Percentiles rank a stretch among this genome's conserved stretches.
Conservation (phyloP, 1,139 yeast genomes). For the Protomyces pachydermus region DNA sequence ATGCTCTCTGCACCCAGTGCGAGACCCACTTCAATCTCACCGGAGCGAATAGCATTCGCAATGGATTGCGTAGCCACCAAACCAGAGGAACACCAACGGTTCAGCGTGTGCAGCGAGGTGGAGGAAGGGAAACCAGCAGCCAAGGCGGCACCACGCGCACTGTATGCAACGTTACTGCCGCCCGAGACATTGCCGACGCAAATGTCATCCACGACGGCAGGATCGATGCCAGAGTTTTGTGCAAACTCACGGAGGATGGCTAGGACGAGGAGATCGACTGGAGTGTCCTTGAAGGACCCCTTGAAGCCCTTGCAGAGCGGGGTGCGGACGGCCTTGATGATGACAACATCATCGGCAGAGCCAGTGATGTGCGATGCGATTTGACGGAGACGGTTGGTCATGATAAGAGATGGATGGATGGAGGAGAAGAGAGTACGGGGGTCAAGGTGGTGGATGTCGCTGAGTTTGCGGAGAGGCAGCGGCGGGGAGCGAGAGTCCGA, state of each 20-base stretch:
- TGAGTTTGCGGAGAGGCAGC: background rate
- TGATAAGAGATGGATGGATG: background rate
- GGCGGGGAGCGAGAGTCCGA: background rate
- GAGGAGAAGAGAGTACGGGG: background rate
- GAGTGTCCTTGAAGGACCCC: constrained; percentile 72
- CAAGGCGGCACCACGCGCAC: constrained; percentile 74
- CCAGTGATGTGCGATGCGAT: constrained; percentile 40
- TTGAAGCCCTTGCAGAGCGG: constrained; percentile 82
- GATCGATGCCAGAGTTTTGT: constrained; percentile 56
- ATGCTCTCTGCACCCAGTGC: constrained; percentile 93
- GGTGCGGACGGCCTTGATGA: constrained; percentile 82
- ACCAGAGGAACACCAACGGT: constrained; percentile 94
- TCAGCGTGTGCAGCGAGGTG: constrained; percentile 73
- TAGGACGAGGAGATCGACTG: constrained; percentile 66
- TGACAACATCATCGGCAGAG: constrained; percentile 65
- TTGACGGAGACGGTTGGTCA: constrained; percentile 23
- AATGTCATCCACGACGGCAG: constrained; percentile 67
- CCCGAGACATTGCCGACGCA: constrained; percentile 85
- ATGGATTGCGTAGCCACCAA: constrained; percentile 83
- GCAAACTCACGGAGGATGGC: constrained; percentile 61
- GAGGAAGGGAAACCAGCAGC: constrained; percentile 69
- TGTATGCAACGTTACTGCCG: constrained; percentile 77
- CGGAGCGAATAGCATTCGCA: constrained; percentile 78
- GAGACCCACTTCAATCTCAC: constrained; percentile 85
- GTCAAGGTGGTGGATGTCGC: background rate